These are phyloP conservation scores for Endotrypanum monterogeii DNA, from an alignment of 208 protist genomes.

Conservation along the genomic window DNA sequence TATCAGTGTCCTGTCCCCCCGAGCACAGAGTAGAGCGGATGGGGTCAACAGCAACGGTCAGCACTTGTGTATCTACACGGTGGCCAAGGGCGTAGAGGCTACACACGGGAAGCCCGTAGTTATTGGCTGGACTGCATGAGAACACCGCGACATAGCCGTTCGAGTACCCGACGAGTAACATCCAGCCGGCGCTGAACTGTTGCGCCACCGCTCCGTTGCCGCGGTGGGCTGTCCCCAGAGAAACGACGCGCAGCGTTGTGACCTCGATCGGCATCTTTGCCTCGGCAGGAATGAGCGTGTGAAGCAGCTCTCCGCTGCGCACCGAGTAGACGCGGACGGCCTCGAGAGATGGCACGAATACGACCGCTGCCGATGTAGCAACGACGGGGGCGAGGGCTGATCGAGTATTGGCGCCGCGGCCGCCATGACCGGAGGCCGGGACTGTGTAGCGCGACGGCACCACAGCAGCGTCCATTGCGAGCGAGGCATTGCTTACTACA, in stretches of 20 bases:
- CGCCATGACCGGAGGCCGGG: neutral
- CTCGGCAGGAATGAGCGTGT: constrained; percentile 72
- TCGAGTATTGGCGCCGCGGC: constrained; percentile 7
- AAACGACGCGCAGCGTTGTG: constrained; percentile 59
- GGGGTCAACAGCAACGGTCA: constrained; percentile 75
- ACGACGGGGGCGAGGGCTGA: constrained; percentile 5
- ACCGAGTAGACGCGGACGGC: constrained; percentile 83
- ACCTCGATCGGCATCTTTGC: constrained; percentile 85
- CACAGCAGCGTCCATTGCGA: constrained; percentile 55
- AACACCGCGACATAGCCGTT: constrained; percentile 88
- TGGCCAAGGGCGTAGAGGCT: constrained; percentile 86
- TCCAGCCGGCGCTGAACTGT: constrained; percentile 46
- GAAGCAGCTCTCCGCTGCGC: constrained; percentile 70
- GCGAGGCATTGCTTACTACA: constrained; percentile 65
- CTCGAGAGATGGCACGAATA: constrained; percentile 85
- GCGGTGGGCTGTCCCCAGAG: constrained; percentile 27
- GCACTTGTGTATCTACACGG: constrained; percentile 81
- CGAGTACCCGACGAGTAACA: constrained; percentile 82
- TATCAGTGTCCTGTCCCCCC: constrained; percentile 96
- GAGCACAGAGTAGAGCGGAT: constrained; percentile 74
- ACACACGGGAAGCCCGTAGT: constrained; percentile 87
- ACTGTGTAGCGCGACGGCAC: constrained; percentile 37
- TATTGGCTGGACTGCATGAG: constrained; percentile 58
- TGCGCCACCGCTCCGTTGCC: neutral
- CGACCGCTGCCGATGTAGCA: constrained; percentile 32